Evolutionary conservation across 768 basidiomycete genomes (phyloP).

Genomic region (Royoungia palumana): DNA sequence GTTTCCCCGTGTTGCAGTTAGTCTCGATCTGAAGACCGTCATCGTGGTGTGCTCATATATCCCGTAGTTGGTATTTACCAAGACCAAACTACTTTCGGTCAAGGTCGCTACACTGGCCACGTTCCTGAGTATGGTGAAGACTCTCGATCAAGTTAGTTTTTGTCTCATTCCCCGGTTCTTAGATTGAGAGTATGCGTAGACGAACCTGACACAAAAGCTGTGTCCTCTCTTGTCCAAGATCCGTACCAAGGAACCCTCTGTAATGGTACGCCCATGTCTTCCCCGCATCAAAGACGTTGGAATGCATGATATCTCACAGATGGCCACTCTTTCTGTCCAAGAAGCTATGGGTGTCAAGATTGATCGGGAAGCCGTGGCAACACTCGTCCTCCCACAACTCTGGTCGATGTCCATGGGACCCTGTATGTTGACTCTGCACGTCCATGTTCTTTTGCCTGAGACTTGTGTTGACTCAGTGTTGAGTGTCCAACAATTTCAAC

Average conservation of each 20-base stretch:
- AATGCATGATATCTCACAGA: constrained; percentile 40
- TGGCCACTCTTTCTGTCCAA: constrained; percentile 86
- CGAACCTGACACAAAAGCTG: constrained; percentile 89
- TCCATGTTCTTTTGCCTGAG: not conserved
- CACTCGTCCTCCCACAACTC: constrained; percentile 82
- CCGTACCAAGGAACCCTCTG: constrained; percentile 92
- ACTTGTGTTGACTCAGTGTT: constrained; percentile 45
- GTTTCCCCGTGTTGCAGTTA: constrained; percentile 89
- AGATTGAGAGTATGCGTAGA: constrained; percentile 38
- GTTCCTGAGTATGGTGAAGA: constrained; percentile 84
- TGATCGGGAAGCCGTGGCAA: constrained; percentile 89
- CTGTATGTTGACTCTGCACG: constrained; percentile 43
- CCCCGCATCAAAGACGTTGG: not conserved
- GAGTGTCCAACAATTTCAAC: constrained; percentile 84
- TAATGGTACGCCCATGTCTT: constrained; percentile 57
- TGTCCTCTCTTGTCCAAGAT: constrained; percentile 94
- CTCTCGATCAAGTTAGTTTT: constrained; percentile 71
- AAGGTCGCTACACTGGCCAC: constrained; percentile 88
- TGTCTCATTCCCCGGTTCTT: not conserved
- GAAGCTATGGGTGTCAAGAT: constrained; percentile 96
- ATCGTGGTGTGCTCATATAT: constrained; percentile 11
- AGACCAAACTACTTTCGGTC: constrained; percentile 84
- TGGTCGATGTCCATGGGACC: constrained; percentile 99
- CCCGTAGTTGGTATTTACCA: constrained; percentile 84
- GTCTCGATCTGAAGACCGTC: constrained; percentile 26